Percentiles rank a stretch among this genome's conserved stretches.
phyloP scores from a whole-genome alignment of 495 filamentous ascomycete genomes.

The Haplographium delicatum region DNA sequence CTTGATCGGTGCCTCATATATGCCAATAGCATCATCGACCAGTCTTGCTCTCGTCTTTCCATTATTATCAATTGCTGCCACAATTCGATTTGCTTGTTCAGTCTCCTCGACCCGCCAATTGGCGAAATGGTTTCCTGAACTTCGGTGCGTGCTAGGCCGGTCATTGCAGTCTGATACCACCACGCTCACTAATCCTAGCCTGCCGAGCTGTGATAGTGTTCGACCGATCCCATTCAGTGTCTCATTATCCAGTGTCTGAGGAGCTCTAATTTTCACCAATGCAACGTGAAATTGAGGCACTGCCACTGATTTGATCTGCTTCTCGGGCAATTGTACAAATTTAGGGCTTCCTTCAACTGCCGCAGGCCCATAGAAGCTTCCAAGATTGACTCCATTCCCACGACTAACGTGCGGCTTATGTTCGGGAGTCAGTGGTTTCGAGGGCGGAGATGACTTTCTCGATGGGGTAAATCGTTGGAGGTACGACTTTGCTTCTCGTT shows the following conservation, averaged over 20 bases:
- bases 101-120: slow-evolving; percentile 40
- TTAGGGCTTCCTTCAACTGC: slow-evolving; percentile 59
- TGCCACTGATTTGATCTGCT: slow-evolving; percentile 29
- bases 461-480: slow-evolving; percentile 66
- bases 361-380: slow-evolving; percentile 54
- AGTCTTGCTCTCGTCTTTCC: slow-evolving; percentile 60
- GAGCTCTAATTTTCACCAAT: slow-evolving; percentile 74
- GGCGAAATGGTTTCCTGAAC: neutral
- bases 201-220: slow-evolving; percentile 75
- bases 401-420: slow-evolving; percentile 6
- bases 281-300: slow-evolving; percentile 67
- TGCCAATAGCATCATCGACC: slow-evolving; percentile 59
- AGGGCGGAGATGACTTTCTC: slow-evolving; percentile 1
- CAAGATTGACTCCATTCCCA: slow-evolving; percentile 50
- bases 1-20: slow-evolving; percentile 23
- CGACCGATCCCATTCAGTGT: slow-evolving; percentile 70
- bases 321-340: slow-evolving; percentile 46
- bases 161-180: slow-evolving; percentile 71
- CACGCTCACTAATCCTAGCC: slow-evolving; percentile 73
- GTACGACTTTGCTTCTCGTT: slow-evolving; percentile 85
- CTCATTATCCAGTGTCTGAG: slow-evolving; percentile 60
- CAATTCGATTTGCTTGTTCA: slow-evolving; percentile 68
- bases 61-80: slow-evolving; percentile 62
- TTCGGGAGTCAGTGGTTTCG: slow-evolving; percentile 4
- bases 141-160: slow-evolving; percentile 22